Conservation (phyloP, 176 grass and related monocot genomes). For the Zoysia pacifica region DNA sequence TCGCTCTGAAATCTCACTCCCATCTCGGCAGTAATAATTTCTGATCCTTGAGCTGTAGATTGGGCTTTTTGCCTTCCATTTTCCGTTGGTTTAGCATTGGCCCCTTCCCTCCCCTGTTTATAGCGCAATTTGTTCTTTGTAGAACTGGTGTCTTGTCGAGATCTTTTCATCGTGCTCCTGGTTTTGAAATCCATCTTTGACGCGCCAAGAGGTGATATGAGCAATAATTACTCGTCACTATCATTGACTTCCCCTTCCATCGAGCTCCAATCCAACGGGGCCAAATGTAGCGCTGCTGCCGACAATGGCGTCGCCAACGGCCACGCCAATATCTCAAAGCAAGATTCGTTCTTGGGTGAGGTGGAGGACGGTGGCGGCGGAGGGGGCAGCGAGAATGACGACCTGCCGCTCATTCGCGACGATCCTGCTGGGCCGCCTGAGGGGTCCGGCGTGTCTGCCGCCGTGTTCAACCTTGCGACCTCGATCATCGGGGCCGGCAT, state of each 20-base stretch:
- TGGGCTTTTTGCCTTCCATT: background rate
- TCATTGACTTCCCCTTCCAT: slow-evolving; percentile 47
- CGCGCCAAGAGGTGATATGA: slow-evolving; percentile 46
- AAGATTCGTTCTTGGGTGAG: slow-evolving; percentile 54
- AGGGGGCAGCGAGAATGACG: slow-evolving; percentile 54
- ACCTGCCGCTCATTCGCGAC: slow-evolving; percentile 73
- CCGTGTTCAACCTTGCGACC: slow-evolving; percentile 94
- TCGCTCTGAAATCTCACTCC: background rate
- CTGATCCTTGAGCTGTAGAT: background rate
- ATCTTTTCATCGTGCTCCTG: background rate
- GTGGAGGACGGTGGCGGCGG: slow-evolving; percentile 27
- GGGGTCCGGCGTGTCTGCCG: slow-evolving; percentile 59
- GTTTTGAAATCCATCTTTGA: slow-evolving; percentile 26
- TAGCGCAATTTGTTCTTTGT: background rate
- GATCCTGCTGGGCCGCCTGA: slow-evolving; percentile 28
- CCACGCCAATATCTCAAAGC: slow-evolving; percentile 48
- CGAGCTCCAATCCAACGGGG: slow-evolving; percentile 61
- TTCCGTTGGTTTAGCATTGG: background rate
- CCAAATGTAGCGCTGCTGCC: slow-evolving; percentile 24
- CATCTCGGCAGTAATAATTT: no score
- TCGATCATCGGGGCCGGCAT: slow-evolving; percentile 98
- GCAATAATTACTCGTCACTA: slow-evolving; percentile 68
- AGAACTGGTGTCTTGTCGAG: background rate
- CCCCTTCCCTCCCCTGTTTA: background rate
- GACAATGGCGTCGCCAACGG: slow-evolving; percentile 39